phyloP scores from a whole-genome alignment of 768 basidiomycete genomes.

The Suillus clintonianus region DNA sequence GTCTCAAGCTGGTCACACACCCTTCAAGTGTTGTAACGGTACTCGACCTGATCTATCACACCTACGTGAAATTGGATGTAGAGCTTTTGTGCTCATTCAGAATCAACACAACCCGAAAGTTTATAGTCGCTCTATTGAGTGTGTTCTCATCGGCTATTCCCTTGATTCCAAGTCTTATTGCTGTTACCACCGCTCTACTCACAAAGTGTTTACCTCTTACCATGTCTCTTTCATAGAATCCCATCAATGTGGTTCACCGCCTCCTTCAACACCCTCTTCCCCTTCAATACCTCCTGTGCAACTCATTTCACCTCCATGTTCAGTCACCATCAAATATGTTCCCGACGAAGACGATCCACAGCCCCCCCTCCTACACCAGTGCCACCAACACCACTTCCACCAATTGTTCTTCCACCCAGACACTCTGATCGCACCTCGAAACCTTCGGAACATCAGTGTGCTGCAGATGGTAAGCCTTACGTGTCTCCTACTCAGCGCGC shows the following conservation, averaged over 20 bases:
- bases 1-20: conserved; percentile 19
- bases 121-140: conserved; percentile 3
- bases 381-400: too few relatives aligned
- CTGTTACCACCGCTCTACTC: conserved; percentile 4
- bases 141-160: too few relatives aligned
- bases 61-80: conserved; percentile 32
- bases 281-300: too few relatives aligned
- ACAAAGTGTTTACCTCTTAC: conserved; percentile 14
- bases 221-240: conserved; percentile 26
- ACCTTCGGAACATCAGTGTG: not conserved
- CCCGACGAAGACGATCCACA: too few relatives aligned
- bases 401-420: too few relatives aligned
- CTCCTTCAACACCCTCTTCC: too few relatives aligned
- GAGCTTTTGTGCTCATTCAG: conserved; percentile 26
- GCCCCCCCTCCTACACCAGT: too few relatives aligned
- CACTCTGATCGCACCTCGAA: not conserved
- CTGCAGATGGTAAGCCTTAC: not conserved
- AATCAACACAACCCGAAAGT: conserved; percentile 29
- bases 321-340: not conserved
- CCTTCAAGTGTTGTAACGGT: conserved; percentile 18
- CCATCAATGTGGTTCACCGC: too few relatives aligned
- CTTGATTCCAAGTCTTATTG: too few relatives aligned
- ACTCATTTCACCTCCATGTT: too few relatives aligned
- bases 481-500: not conserved
- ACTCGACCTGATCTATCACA: conserved; percentile 27